phyloP scores from a whole-genome alignment of 108 stramenopile species.

The Cyclotella cryptica region DNA sequence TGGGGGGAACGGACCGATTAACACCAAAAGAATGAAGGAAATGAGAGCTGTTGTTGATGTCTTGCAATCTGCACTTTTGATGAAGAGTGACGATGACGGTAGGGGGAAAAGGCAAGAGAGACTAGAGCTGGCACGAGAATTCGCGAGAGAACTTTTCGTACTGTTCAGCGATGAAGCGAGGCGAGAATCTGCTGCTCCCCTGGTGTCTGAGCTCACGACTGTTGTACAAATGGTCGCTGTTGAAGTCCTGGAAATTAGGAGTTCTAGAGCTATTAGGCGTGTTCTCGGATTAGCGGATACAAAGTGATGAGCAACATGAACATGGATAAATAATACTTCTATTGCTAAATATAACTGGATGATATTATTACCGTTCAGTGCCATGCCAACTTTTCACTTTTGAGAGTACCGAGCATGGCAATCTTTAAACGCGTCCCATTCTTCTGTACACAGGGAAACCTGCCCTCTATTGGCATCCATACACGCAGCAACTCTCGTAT shows the following conservation, averaged over 20 bases:
- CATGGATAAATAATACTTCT: too few species aligned
- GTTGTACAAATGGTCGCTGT: slow-evolving; percentile 88
- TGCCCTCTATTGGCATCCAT: slow-evolving; percentile 38
- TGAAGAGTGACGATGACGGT: slow-evolving; percentile 13
- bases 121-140: slow-evolving; percentile 65
- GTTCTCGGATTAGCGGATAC: slow-evolving; percentile 57
- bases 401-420: slow-evolving; percentile 30
- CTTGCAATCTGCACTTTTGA: slow-evolving; percentile 66
- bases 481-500: slow-evolving; percentile 27
- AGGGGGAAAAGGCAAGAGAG: slow-evolving; percentile 45
- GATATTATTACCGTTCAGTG: neutral
- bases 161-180: slow-evolving; percentile 62
- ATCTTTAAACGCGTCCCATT: slow-evolving; percentile 48
- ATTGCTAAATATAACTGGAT: too few species aligned
- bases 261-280: slow-evolving; percentile 74
- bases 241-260: slow-evolving; percentile 86
- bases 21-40: slow-evolving; percentile 75
- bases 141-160: slow-evolving; percentile 57
- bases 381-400: neutral
- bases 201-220: slow-evolving; percentile 71
- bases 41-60: slow-evolving; percentile 69
- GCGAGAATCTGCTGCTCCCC: slow-evolving; percentile 65
- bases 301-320: neutral
- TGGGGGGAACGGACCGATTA: slow-evolving; percentile 87
- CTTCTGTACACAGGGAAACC: slow-evolving; percentile 25